phyloP scores from a whole-genome alignment of 1,284 basidiomycete genomes.

The Puccinia novopanici region DNA sequence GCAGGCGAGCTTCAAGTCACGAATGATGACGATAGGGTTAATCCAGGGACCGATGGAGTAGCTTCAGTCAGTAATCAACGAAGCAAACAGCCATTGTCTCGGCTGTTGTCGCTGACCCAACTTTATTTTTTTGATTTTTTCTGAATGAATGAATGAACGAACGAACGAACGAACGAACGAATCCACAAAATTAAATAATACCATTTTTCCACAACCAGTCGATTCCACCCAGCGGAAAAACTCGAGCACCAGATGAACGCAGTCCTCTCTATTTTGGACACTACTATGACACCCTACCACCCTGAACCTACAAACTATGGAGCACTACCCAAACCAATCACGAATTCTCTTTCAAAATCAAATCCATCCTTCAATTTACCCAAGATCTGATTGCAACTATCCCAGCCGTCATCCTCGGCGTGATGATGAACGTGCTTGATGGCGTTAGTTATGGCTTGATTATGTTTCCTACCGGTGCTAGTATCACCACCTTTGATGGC shows the following conservation, averaged over 20 bases:
- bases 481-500: constrained; percentile 70
- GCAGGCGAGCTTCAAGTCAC: no score
- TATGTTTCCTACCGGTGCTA: constrained; percentile 75
- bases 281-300: constrained; percentile 9
- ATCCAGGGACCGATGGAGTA: no score
- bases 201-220: not conserved
- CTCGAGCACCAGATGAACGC: constrained; percentile 18
- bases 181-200: not conserved
- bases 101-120: no score
- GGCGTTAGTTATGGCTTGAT: constrained; percentile 71
- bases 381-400: constrained; percentile 37
- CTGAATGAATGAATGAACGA: no score
- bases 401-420: constrained; percentile 82
- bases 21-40: no score
- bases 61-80: no score
- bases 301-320: constrained; percentile 24
- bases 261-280: constrained; percentile 16
- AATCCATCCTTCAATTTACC: not conserved
- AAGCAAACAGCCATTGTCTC: no score
- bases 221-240: not conserved
- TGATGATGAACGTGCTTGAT: constrained; percentile 86
- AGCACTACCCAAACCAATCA: constrained; percentile 10
- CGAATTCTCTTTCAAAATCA: not conserved
- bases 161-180: no score
- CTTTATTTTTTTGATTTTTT: no score